Conservation (phyloP, 306 rosid species). For the Cicer cuneatum region DNA sequence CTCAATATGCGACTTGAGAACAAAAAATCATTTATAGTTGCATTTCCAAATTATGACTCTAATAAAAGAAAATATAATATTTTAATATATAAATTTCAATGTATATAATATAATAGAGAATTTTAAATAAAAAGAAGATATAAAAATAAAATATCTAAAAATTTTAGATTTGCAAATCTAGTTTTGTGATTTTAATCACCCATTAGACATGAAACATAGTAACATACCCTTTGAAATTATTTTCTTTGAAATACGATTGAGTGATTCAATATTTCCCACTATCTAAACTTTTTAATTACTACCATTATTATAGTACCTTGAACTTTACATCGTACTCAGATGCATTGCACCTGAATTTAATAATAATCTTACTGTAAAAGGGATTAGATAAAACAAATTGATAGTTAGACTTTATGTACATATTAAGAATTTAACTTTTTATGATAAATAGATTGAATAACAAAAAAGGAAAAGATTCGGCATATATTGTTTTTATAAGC, state of each 20-base stretch:
- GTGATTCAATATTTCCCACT: slow-evolving; percentile 26
- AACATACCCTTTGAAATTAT: neutral
- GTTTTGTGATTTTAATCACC: slow-evolving; percentile 33
- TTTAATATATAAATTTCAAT: no score
- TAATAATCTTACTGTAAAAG: neutral
- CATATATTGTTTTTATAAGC: neutral
- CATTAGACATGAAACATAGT: slow-evolving; percentile 30
- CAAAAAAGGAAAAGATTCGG: neutral
- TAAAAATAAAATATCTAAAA: no score
- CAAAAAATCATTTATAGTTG: no score
- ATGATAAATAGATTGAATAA: neutral
- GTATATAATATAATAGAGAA: no score
- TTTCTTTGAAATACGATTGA: slow-evolving; percentile 28
- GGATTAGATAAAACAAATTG: slow-evolving; percentile 1
- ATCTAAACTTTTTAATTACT: slow-evolving; percentile 17
- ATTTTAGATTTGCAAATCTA: slow-evolving; percentile 29
- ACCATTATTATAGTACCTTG: neutral
- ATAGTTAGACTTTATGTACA: neutral
- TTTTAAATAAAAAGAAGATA: no score
- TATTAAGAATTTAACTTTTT: neutral
- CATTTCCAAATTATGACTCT: no score
- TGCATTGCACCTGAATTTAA: slow-evolving; percentile 26
- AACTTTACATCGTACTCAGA: slow-evolving; percentile 2
- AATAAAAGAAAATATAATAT: no score
- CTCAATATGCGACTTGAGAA: no score